Base-by-base conservation (phyloP, 2,329 filamentous ascomycete species). In the Xylaria sp. region DNA sequence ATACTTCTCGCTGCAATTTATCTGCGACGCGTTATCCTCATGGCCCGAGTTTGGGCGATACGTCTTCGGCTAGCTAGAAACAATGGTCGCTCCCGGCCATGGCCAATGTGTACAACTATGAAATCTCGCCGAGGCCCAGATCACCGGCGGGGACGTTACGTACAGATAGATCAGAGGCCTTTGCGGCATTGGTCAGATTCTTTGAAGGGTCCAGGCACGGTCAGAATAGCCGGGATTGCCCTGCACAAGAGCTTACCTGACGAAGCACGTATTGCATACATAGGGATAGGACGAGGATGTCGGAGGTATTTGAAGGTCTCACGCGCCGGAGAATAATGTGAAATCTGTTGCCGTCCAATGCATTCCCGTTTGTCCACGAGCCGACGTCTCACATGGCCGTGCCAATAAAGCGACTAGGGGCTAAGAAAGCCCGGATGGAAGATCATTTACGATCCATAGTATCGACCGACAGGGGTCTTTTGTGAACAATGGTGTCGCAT, bases 311-410 rank as follows among this genome's bases (percentile, higher is more conserved):
- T 34, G 18, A 43, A 24, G 50, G 56, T 56, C 48, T 59, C 54
- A 55, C 53, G 51, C 52, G 48, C 55, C 52, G 54, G 55, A 52
- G 47, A 50, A 54, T 19, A 43, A 48, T 56, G 53, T 41, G 26
- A 44, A 18, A 17, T 34, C 20, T 39, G 22, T 52, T 47, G 45
- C 20, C 39, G 22, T 47, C 29, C 29, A 34, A 34, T 34, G 29
- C 29, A 34, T 34, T 34, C 9, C 29, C 16, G 16, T 34, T 34
- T 34, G 29, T 13, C 29, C 29, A 34, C 24, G 24, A 26, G 24
- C 16, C 29, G 29, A 34, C 4, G 5, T 34, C 29, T 34, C 5
- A 34, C 4, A 34, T 34, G 29, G 3, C 9, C 29, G 29, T 34
- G 29, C 29, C 29, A 34, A 34, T 34, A 34, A 34, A 13, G 8